Conservation (phyloP, 2,329 filamentous ascomycete genomes). For the Cladorrhinum sp. region DNA sequence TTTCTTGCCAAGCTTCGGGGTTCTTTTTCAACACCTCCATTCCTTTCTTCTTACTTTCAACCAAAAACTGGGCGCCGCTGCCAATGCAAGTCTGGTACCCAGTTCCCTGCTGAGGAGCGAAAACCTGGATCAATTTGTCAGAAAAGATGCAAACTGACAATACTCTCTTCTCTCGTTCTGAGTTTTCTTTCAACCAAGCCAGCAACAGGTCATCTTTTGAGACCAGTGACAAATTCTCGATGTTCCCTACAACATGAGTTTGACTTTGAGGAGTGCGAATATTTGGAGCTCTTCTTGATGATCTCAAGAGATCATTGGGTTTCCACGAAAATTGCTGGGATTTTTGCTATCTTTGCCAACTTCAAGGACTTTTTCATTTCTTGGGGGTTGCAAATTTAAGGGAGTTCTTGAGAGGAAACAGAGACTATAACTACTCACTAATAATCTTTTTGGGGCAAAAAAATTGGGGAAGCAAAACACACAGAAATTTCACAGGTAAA, state of each 20-base stretch:
- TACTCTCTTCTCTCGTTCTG: neutral
- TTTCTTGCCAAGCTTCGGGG: neutral
- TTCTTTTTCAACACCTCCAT: no score
- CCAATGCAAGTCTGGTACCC: no score
- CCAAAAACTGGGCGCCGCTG: no score
- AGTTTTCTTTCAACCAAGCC: neutral
- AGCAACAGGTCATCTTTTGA: neutral
- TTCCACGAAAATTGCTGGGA: neutral
- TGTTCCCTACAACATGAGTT: neutral
- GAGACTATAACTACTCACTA: neutral
- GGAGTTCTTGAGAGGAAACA: neutral
- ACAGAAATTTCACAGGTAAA: conserved; percentile 3
- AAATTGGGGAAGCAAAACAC: neutral
- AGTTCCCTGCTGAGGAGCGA: no score
- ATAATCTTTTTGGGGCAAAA: neutral
- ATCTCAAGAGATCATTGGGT: neutral
- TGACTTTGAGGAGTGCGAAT: neutral
- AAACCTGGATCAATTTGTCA: no score
- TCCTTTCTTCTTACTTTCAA: no score
- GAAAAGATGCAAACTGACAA: no score
- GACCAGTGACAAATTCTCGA: neutral
- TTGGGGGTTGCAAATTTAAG: conserved; percentile 19
- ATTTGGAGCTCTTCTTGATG: neutral
- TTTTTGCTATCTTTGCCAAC: conserved; percentile 25
- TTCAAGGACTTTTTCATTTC: conserved; percentile 13